Evolutionary conservation across 306 rosid genomes (phyloP), one percentile per base, ranked within the genome.

Genomic region (Begonia fuchsioides): DNA sequence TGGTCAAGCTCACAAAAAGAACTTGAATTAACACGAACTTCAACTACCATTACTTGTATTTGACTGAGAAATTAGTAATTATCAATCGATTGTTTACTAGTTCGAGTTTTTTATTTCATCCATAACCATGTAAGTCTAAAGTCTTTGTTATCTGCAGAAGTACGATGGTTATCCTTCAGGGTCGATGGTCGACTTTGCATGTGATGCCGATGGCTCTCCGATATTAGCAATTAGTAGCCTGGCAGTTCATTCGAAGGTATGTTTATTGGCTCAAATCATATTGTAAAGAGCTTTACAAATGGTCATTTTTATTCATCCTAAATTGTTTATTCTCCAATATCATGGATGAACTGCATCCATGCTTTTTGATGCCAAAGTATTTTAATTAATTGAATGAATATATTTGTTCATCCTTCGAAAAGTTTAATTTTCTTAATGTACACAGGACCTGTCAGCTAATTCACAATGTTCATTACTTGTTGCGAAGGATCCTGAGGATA

Each of bases 131-230:
- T 1, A 26, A 0, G 7, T 26, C 35, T 26, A 0, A 26, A 39
- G 11, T 39, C 26, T 17, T 50, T 55, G 64, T 63, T 15, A 52
- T 53, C 15, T 44, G 65, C 82, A 90, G 97, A 79, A 75, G 58
- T 18, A 68, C 35, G 92, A 74, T 43, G 92, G 87, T 53, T 84
- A 84, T 76, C 97, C 97, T 10, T 90, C 97, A 45, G 97, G 92
- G 38, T 81, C 97, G 43, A 57, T 84, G 79, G 84, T 84, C 64
- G 97, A 90, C 74, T 84, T 79, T 62, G 97, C 93, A n/a, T 76
- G 80, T 45, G 95, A 81, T 68, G 80, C 77, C 40, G 71, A 81
- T 71, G 97, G 97, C 54, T 74, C 67, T 71, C 95, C 84, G 49
- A 76, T 90, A 72, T 65, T 90, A 67, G 95, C 95, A 45, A 71